Conservation (phyloP, 306 rosid genomes). For the Begonia fuchsioides region DNA sequence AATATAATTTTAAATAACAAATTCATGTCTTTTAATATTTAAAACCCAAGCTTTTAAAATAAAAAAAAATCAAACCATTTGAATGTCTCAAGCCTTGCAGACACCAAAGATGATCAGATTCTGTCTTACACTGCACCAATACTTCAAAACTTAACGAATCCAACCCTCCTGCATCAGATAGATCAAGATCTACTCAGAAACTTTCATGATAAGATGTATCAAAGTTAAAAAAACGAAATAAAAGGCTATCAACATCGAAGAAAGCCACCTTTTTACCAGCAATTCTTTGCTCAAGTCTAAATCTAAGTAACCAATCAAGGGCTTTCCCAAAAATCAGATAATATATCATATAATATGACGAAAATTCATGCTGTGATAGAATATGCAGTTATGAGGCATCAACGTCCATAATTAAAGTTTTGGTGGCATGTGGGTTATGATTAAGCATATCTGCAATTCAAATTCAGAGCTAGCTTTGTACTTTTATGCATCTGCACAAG, state of each 20-base stretch:
- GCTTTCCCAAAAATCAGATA: not conserved
- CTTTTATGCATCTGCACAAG: not conserved
- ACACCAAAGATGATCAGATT: no score
- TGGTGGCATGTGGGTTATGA: conserved; percentile 77
- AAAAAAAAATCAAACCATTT: not conserved
- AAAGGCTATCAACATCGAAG: no score
- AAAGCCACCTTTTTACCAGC: no score
- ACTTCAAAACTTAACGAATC: no score
- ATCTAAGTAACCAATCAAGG: not conserved
- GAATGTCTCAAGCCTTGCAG: not conserved
- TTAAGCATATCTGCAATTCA: conserved; percentile 45
- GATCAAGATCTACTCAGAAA: no score
- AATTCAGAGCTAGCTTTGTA: conserved; percentile 8
- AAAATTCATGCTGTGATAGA: no score
- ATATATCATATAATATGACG: not conserved
- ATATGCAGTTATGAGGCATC: not conserved
- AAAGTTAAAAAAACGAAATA: no score
- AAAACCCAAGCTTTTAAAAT: not conserved
- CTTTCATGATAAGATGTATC: no score
- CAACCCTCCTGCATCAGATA: no score
- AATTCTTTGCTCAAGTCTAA: no score
- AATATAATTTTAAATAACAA: not conserved
- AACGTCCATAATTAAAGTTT: conserved; percentile 50
- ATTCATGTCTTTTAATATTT: not conserved
- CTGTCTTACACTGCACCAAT: no score